Base-by-base conservation (phyloP, 2,329 filamentous ascomycete species). In the Xylaria sp. region DNA sequence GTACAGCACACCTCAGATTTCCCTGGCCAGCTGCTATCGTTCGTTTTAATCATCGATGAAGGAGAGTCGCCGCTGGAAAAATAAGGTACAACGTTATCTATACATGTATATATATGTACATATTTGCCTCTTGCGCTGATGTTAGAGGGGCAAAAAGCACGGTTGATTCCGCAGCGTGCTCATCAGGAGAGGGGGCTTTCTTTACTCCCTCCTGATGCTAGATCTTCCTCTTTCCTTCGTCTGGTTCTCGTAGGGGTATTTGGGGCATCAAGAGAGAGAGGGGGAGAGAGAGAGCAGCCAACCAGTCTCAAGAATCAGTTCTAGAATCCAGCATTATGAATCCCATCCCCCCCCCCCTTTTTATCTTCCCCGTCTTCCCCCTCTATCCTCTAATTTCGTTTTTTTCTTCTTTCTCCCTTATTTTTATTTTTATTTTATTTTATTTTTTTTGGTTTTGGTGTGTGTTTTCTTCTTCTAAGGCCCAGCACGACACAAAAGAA, bases 401-500 rank as follows among this genome's bases (percentile, higher is more conserved):
- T 27, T 27, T 25, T 2, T 13, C 18, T 5, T 35, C 27, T 25
- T 27, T 13, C 23, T 21, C 37, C 1, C 29, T 76, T 67, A 77
- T 23, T 29, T 29, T 3, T 35, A n/a, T 35, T 35, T 35, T 35
- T 32, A 32, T 8, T 9, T 32, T 35, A 35, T 35, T 10, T 35
- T 10, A 13, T 42, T 42, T 5, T 16, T 18, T 18, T 42, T 35
- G 32, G 32, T 35, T 42, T 42, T 10, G 8, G 8, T 9, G 2
- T 35, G 32, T 42, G 5, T 40, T 18, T 1, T 18, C 40, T 13
- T 16, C 12, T 2, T 13, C 12, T 42, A 42, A 44, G 71, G 74
- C 10, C 73, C 68, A 8, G 92, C 90, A 65, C 93, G 85, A 82
- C 92, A 96, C 65, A 97, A 81, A 68, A 93, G 84, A 80, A 93